Base-by-base conservation (phyloP, 2,329 filamentous ascomycete genomes). In the Lasiodiplodia hormozganensis region DNA sequence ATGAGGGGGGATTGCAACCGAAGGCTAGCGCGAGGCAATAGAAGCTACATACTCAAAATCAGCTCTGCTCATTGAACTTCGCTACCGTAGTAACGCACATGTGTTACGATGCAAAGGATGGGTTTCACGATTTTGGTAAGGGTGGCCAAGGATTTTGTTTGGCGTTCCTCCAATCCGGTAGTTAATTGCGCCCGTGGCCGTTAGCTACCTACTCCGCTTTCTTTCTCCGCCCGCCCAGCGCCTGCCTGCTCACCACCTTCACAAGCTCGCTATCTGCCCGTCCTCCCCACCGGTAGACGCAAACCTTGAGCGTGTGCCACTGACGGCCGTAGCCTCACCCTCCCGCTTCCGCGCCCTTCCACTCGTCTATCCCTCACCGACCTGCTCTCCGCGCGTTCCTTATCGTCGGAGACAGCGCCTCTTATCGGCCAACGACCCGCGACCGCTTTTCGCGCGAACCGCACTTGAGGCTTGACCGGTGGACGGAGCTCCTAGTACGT, bases 271-370 rank as follows among this genome's bases (percentile, higher is more conserved):
- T 12, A 18, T 51, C 58, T 21, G 16, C 58, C 58, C 16, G 58
- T 62, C 60, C 47, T 36, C 31, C 12, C 43, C 18, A 36, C 23
- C 28, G 23, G 47, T n/a, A 21, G 12, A 25, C 60, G 43, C 40
- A 21, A 18, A 53, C 25, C 60, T 34, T 18, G 47, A 52, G 43
- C 60, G 47, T 31, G 40, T 64, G 18, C 60, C 60, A 64, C 60
- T 36, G 60, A 38, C 18, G 16, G 25, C 25, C 58, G 58, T 52
- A 64, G 60, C 47, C 60, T 64, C 60, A 52, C 47, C 60, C 60
- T 64, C 31, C 60, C 60, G 60, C 60, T 64, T 64, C 47, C 60
- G 60, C 60, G 60, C 31, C 47, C 47, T 64, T 12, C n/a, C 43
- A 52, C 28, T 38, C 43, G 60, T 21, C 38, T 40, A 47, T n/a